phyloP scores from a whole-genome alignment of 2,329 filamentous ascomycete genomes.

The Diplodia sapinea region DNA sequence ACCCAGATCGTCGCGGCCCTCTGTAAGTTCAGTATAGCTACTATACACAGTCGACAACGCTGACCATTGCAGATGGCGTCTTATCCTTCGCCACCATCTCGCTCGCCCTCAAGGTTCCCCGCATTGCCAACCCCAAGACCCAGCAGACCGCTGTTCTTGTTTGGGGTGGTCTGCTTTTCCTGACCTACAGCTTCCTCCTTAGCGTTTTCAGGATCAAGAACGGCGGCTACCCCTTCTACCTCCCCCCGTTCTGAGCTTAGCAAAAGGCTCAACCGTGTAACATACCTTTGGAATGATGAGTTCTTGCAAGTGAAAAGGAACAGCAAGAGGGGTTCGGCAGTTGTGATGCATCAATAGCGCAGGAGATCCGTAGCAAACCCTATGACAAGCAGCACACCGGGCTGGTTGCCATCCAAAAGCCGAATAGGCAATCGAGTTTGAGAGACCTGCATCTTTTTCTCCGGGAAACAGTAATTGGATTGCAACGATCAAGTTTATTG shows the following conservation, averaged over 20 bases:
- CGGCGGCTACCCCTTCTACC: constrained; percentile 87
- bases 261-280: constrained; percentile 2
- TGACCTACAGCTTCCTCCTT: constrained; percentile 91
- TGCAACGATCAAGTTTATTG: too few species aligned
- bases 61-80: constrained; percentile 66
- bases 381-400: background rate
- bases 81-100: constrained; percentile 89
- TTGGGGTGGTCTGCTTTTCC: constrained; percentile 77
- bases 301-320: background rate
- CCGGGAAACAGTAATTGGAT: too few species aligned
- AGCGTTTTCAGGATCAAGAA: constrained; percentile 96
- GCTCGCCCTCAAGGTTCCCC: constrained; percentile 90
- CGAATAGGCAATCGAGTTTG: constrained; percentile 8
- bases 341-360: background rate
- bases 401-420: constrained; percentile 14
- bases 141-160: constrained; percentile 83
- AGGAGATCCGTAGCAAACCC: background rate
- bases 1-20: constrained; percentile 93
- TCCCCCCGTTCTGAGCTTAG: constrained; percentile 77
- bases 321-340: too few species aligned
- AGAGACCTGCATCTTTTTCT: background rate
- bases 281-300: background rate
- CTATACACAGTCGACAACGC: constrained; percentile 7
- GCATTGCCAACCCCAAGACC: constrained; percentile 74
- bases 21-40: constrained; percentile 66